Base-by-base conservation (phyloP, 495 filamentous ascomycete genomes). In the Letharia lupina region DNA sequence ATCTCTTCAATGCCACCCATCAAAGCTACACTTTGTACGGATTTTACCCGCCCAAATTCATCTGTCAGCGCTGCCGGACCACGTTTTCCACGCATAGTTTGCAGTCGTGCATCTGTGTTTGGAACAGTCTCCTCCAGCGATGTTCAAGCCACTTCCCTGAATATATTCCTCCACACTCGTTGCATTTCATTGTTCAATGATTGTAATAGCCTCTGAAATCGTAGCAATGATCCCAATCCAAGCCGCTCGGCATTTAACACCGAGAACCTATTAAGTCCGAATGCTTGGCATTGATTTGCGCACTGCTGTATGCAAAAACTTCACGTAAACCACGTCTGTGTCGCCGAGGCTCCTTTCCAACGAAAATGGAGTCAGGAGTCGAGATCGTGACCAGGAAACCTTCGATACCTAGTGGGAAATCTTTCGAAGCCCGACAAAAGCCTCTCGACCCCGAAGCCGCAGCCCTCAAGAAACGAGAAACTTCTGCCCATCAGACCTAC, bases 401-500 rank as follows among this genome's bases (percentile, higher is more conserved):
- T 16, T 15, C 15, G 0, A 20, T 0, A 9, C 5, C 2, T n/a
- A 4, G 20, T 13, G 44, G 0, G 40, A 45, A 45, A 2, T 3
- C 60, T 2, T 28, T 37, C 44, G 31, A 7, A 1, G 15, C 62
- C 13, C 35, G 31, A 10, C 42, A 40, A 65, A 61, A 9, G 6
- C 57, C 31, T 23, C 20, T 31, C 7, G 64, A 69, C 37, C 64
- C 61, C 0, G 68, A 69, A 52, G 52, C 16, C 39, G 61, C 50
- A 45, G 64, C 61, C 18, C 50, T 62, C 15, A 62, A 62, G 50
- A 56, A 57, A 52, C 60, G 68, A 42, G 33, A 39, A 20, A 42
- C 20, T 4, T 84, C 91, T 74, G 93, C 93, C 42, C 82, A 89
- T 67, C 81, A 84, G 69, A 83, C 77, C 37, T 98, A 98, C 78